Conservation (phyloP, 495 filamentous ascomycete species). For the Aspergillus olivimuriae region DNA sequence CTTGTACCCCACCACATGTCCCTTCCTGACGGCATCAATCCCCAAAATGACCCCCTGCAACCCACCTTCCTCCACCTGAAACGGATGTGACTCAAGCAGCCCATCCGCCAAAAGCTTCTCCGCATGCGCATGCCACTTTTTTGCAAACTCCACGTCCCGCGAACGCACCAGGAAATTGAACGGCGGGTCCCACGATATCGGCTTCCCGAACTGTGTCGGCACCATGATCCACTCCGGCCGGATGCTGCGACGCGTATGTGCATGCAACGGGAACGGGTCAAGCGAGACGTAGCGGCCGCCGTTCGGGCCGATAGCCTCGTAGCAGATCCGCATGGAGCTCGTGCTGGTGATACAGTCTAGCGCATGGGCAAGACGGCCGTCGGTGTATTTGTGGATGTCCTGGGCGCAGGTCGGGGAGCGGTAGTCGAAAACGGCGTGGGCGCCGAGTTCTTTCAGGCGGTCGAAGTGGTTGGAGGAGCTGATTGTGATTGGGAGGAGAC, state of each 20-base stretch:
- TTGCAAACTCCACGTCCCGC: neutral
- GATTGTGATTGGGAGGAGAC: slow-evolving; percentile 34
- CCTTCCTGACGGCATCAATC: neutral
- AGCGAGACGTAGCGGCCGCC: slow-evolving; percentile 29
- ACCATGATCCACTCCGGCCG: neutral
- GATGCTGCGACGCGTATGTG: neutral
- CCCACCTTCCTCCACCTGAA: neutral
- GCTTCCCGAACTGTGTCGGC: neutral
- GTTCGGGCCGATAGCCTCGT: slow-evolving; percentile 22
- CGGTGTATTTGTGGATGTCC: slow-evolving; percentile 27
- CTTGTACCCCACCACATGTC: neutral
- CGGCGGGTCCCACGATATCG: neutral
- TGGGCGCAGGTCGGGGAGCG: slow-evolving; percentile 23
- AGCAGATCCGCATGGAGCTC: slow-evolving; percentile 23
- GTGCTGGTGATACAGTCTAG: slow-evolving; percentile 27
- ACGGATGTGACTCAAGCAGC: neutral
- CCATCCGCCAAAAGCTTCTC: neutral
- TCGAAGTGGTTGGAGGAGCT: slow-evolving; percentile 44
- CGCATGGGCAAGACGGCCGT: slow-evolving; percentile 17
- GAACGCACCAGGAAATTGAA: neutral
- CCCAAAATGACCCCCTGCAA: neutral
- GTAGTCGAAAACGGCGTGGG: slow-evolving; percentile 46
- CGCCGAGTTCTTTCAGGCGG: slow-evolving; percentile 37
- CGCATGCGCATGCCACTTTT: neutral
- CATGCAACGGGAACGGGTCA: slow-evolving; percentile 9